A percentile compares a stretch with the other conserved stretches of the same genome.
These are phyloP conservation scores for Narthecium ossifragum DNA, from an alignment of 106 monocot species.

Conservation along the genomic window DNA sequence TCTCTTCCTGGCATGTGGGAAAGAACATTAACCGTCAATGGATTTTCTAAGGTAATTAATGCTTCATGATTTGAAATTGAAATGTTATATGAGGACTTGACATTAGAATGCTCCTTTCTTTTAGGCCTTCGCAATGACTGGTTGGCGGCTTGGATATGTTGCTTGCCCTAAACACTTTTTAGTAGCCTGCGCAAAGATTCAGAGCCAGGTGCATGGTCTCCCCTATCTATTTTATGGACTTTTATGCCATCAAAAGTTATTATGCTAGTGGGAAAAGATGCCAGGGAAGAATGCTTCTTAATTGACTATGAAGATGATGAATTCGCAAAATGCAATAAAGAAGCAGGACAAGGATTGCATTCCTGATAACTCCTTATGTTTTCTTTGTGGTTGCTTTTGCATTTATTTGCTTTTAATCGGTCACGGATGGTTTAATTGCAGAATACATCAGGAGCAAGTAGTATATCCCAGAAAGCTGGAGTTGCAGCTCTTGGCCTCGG, in stretches of 20 bases:
- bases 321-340: too few species aligned
- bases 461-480: conserved; percentile 89
- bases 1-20: conserved; percentile 96
- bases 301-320: too few species aligned
- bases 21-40: conserved; percentile 95
- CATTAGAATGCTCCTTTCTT: too few species aligned
- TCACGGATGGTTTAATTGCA: conserved; percentile 14
- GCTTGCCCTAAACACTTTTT: conserved; percentile 70
- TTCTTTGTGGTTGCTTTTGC: neutral
- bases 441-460: conserved; percentile 83
- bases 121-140: conserved; percentile 98
- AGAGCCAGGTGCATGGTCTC: conserved; percentile 50
- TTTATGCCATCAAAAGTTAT: too few species aligned
- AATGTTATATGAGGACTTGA: too few species aligned
- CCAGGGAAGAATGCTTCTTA: too few species aligned
- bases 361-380: too few species aligned
- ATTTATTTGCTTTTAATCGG: neutral
- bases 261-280: too few species aligned
- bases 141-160: conserved; percentile 95
- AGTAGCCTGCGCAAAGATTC: conserved; percentile 64
- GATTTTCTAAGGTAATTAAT: conserved; percentile 85
- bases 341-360: too few species aligned
- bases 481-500: conserved; percentile 68
- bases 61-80: too few species aligned
- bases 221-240: too few species aligned